Evolutionary conservation across 352 stramenopile species (phyloP).

Genomic region (Sclerospora graminicola): DNA sequence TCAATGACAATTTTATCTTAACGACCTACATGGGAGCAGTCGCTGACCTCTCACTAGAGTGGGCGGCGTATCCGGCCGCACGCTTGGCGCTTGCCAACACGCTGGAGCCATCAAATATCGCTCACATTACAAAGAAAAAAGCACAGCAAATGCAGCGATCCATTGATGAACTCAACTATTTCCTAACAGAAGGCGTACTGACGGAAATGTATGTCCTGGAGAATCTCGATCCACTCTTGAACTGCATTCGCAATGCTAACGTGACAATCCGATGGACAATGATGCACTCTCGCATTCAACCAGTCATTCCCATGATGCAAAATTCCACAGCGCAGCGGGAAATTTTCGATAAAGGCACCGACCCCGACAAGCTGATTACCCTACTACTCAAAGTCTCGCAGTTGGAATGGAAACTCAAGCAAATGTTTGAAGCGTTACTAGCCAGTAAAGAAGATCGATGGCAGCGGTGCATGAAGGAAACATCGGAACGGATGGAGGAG

Average conservation of each 20-base stretch:
- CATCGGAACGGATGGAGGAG: constrained; percentile 87
- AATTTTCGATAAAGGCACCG: constrained; percentile 74
- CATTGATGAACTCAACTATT: constrained; percentile 86
- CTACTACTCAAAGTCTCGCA: constrained; percentile 90
- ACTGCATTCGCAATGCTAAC: constrained; percentile 88
- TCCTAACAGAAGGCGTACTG: constrained; percentile 86
- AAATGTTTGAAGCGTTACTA: constrained; percentile 86
- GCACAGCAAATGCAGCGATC: constrained; percentile 75
- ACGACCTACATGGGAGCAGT: constrained; percentile 92
- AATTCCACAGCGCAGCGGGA: constrained; percentile 69
- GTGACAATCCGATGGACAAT: constrained; percentile 91
- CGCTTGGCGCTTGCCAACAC: constrained; percentile 86
- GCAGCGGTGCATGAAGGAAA: constrained; percentile 84
- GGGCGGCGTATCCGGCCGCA: constrained; percentile 85
- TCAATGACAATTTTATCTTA: constrained; percentile 95
- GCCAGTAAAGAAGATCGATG: constrained; percentile 88
- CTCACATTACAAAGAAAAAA: constrained; percentile 84
- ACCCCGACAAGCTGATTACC: constrained; percentile 84
- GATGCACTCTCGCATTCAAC: constrained; percentile 88
- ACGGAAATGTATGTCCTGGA: constrained; percentile 92
- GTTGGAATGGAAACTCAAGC: constrained; percentile 92
- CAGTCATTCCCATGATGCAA: constrained; percentile 82
- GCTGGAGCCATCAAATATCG: constrained; percentile 79
- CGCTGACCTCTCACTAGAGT: constrained; percentile 89
- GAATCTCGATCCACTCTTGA: constrained; percentile 85